These are phyloP conservation scores for Sporothrix pallida DNA, from an alignment of 2,329 filamentous ascomycete species.

Conservation along the genomic window DNA sequence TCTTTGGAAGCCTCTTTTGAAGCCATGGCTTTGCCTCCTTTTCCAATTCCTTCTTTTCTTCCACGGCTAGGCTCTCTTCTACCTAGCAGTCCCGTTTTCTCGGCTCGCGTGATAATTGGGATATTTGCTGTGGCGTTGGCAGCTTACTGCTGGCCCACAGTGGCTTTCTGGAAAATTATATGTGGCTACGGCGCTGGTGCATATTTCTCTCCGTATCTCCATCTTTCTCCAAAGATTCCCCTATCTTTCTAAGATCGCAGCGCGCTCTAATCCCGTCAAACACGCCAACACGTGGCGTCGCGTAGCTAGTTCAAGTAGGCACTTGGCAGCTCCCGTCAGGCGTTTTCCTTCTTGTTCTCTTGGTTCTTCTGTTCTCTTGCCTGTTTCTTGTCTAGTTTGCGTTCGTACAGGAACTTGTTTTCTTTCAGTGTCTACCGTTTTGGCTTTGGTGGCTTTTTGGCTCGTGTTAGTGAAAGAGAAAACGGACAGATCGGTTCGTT, in stretches of 20 bases:
- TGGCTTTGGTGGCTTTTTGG: slow-evolving; percentile 3
- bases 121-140: not conserved
- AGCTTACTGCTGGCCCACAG: not conserved
- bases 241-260: not conserved
- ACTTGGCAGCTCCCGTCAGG: slow-evolving; percentile 18
- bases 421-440: not conserved
- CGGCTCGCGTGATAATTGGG: not conserved
- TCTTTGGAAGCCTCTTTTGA: not conserved
- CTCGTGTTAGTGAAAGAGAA: not conserved
- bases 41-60: not conserved
- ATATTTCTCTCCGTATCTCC: not conserved
- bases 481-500: not conserved
- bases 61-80: not conserved
- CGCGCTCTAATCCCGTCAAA: slow-evolving; percentile 9
- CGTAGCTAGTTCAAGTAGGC: not conserved
- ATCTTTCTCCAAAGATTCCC: not conserved
- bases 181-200: not conserved
- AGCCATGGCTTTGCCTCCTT: not conserved
- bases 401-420: not conserved
- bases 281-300: slow-evolving; percentile 8
- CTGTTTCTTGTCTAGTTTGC: not conserved
- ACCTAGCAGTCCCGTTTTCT: not conserved
- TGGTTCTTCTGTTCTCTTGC: not conserved
- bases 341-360: not conserved
- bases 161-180: not conserved